Evolutionary conservation across 208 protist genomes (phyloP).

Genomic region (Leishmania tropica): DNA sequence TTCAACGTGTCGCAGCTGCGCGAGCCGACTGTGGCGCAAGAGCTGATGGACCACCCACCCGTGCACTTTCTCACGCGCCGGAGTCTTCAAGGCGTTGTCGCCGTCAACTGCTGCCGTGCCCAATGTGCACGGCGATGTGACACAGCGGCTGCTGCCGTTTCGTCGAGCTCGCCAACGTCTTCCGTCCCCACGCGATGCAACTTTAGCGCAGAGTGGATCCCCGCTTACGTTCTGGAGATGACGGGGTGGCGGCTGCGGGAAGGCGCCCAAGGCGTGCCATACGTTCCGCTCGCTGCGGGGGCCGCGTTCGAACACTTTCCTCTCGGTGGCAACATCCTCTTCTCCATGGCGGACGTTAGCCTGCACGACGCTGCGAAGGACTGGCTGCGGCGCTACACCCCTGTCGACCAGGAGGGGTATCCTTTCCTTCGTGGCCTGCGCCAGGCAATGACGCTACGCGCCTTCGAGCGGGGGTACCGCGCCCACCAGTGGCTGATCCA

Average conservation of each 20-base stretch:
- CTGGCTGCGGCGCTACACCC: conserved; percentile 56
- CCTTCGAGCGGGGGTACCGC: conserved; percentile 57
- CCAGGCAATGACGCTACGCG: conserved; percentile 56
- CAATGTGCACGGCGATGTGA: conserved; percentile 34
- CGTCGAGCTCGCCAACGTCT: conserved; percentile 4
- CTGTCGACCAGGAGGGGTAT: conserved; percentile 36
- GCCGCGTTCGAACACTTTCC: neutral
- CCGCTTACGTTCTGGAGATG: conserved; percentile 16
- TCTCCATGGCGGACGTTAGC: conserved; percentile 50
- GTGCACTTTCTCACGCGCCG: conserved; percentile 44
- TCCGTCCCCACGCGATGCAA: neutral
- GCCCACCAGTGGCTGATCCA: conserved; percentile 48
- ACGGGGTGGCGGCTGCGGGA: conserved; percentile 32
- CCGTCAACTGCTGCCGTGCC: conserved; percentile 48
- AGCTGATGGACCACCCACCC: conserved; percentile 47
- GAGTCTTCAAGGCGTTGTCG: conserved; percentile 19
- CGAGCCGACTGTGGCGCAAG: conserved; percentile 48
- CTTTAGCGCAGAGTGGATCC: conserved; percentile 36
- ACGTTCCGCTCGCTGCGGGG: neutral
- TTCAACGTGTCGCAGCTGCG: conserved; percentile 79
- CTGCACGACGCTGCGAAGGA: conserved; percentile 24
- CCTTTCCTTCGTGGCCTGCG: conserved; percentile 39
- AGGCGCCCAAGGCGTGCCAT: conserved; percentile 23
- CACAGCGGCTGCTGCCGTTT: conserved; percentile 2
- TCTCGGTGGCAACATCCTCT: conserved; percentile 26